Evolutionary conservation across 495 filamentous ascomycete genomes (phyloP).

Genomic region (Daldinia vernicosa): DNA sequence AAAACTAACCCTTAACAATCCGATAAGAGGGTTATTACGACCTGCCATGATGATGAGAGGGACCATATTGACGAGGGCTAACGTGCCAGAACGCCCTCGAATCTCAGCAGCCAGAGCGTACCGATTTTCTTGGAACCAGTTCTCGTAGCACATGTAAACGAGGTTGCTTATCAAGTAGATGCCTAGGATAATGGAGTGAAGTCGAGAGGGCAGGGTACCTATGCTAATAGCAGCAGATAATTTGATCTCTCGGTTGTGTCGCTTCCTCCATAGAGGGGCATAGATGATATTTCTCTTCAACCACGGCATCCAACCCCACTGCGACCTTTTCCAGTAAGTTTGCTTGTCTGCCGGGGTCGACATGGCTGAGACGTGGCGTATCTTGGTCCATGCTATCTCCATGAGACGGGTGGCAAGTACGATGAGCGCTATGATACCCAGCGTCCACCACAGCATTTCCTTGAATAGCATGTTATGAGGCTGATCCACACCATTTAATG

Average conservation of each 20-base stretch:
- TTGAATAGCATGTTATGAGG: conserved; percentile 57
- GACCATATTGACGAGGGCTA: conserved; percentile 82
- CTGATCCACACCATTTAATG: conserved; percentile 63
- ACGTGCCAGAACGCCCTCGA: conserved; percentile 77
- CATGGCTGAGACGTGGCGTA: conserved; percentile 62
- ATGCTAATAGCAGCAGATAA: conserved; percentile 81
- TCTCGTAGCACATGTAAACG: conserved; percentile 68
- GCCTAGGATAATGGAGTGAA: conserved; percentile 77
- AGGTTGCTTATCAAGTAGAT: conserved; percentile 71
- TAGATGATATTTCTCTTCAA: conserved; percentile 84
- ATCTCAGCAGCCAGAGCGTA: conserved; percentile 67
- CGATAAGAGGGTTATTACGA: conserved; percentile 84
- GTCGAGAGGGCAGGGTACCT: conserved; percentile 84
- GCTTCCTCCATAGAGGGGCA: conserved; percentile 80
- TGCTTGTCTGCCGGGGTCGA: conserved; percentile 53
- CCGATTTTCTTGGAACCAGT: conserved; percentile 62
- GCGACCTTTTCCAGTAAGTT: conserved; percentile 58
- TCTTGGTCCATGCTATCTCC: conserved; percentile 54
- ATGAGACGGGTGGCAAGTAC: conserved; percentile 55
- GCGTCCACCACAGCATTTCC: conserved; percentile 59
- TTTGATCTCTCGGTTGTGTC: conserved; percentile 87
- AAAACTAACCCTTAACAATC: conserved; percentile 78
- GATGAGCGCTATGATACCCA: conserved; percentile 57
- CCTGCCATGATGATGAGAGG: conserved; percentile 81
- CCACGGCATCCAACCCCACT: conserved; percentile 60